A percentile compares a stretch with the other conserved stretches of the same genome.
phyloP scores from a whole-genome alignment of 1,139 yeast genomes.

The Lizanozyma gosingica region DNA sequence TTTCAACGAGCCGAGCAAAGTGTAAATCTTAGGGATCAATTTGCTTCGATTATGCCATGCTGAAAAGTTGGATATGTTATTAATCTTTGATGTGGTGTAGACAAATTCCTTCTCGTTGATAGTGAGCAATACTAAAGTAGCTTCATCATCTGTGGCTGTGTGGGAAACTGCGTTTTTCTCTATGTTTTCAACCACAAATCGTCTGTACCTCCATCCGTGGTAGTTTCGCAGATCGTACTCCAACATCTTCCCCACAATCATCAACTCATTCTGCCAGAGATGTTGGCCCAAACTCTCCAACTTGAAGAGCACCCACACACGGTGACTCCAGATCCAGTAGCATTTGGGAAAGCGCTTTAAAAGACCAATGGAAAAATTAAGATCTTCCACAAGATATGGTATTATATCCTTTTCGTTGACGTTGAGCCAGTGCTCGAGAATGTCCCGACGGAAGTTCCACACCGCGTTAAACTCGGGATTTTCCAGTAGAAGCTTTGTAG shows the following conservation, averaged over 20 bases:
- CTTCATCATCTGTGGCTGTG: constrained; percentile 7
- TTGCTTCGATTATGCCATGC: constrained; percentile 93
- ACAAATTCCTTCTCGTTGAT: constrained; percentile 48
- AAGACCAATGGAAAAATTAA: constrained; percentile 49
- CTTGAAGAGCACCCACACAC: constrained; percentile 69
- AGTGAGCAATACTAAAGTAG: constrained; percentile 13
- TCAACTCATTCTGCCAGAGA: constrained; percentile 64
- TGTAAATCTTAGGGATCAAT: constrained; percentile 48
- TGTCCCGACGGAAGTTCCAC: constrained; percentile 86
- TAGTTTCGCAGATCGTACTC: constrained; percentile 72
- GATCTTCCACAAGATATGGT: constrained; percentile 46
- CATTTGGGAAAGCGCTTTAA: constrained; percentile 73
- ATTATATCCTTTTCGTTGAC: constrained; percentile 13
- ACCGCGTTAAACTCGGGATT: constrained; percentile 86
- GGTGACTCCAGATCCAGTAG: constrained; percentile 95
- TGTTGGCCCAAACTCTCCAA: constrained; percentile 36
- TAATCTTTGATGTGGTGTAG: constrained; percentile 73
- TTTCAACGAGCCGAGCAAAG: constrained; percentile 6
- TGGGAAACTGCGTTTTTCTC: constrained; percentile 18
- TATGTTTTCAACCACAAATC: constrained; percentile 53
- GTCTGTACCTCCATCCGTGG: constrained; percentile 94
- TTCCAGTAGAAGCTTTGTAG: constrained; percentile 44
- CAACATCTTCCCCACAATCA: constrained; percentile 58
- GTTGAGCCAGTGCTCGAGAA: constrained; percentile 32
- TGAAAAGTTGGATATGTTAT: constrained; percentile 84